Evolutionary conservation across 305 asterid genomes (phyloP).

Genomic region (Solanum hybrid): DNA sequence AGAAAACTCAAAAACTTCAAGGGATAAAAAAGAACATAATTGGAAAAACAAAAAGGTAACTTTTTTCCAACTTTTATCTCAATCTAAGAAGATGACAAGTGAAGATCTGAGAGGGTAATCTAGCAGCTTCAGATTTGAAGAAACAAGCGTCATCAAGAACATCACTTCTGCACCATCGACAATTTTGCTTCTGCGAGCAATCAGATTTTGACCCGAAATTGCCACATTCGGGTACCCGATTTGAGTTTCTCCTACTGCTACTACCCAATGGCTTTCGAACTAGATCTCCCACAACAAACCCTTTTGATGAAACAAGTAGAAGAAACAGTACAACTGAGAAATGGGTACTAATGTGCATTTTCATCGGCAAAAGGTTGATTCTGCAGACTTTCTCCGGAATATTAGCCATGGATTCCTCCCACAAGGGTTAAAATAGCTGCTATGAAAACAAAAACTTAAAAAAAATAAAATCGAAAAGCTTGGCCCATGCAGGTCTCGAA

Average conservation of each 20-base stretch:
- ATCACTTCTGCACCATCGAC: slow-evolving; percentile 57
- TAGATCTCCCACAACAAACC: background rate
- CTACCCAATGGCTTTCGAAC: background rate
- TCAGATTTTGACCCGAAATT: slow-evolving; percentile 32
- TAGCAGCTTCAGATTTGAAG: slow-evolving; percentile 42
- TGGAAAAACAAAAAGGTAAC: background rate
- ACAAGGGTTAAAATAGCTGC: background rate
- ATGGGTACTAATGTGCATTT: background rate
- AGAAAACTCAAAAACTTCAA: background rate
- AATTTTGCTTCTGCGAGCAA: slow-evolving; percentile 27
- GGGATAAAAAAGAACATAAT: background rate
- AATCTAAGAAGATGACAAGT: slow-evolving; percentile 21
- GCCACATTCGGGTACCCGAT: slow-evolving; percentile 17
- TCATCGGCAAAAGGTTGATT: background rate
- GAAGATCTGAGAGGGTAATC: slow-evolving; percentile 54
- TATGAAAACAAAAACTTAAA: fast-evolving
- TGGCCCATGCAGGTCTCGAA: background rate
- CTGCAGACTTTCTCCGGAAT: background rate
- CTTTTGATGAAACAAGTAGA: background rate
- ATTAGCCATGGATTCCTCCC: background rate
- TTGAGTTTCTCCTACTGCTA: background rate
- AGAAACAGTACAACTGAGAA: background rate
- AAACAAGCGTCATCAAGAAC: slow-evolving; percentile 54
- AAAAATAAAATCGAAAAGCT: slow-evolving; percentile 2
- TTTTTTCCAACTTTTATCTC: background rate